Conservation (phyloP, 352 stramenopile species). For the Phytopythium ostracodes region DNA sequence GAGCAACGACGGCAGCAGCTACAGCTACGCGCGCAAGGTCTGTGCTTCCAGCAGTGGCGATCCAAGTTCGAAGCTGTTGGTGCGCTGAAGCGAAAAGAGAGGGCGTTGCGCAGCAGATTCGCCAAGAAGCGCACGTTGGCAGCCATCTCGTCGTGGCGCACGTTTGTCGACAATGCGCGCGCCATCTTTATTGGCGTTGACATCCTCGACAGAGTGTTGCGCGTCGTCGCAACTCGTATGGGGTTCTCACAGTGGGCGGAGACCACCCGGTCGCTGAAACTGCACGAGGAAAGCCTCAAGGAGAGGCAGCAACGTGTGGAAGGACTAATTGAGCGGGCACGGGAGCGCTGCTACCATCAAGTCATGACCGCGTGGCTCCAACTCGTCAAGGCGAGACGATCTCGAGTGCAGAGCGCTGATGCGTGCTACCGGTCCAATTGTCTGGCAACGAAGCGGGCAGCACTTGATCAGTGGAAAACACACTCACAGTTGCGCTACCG, state of each 20-base stretch:
- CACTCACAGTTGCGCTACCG: background rate
- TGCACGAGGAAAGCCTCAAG: background rate
- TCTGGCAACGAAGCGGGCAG: background rate
- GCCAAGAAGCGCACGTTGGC: background rate
- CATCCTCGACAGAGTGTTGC: background rate
- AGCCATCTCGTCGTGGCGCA: background rate
- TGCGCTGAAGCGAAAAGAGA: background rate
- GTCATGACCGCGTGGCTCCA: background rate
- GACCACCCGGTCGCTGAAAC: background rate
- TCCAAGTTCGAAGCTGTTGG: too few species aligned
- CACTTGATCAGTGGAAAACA: background rate
- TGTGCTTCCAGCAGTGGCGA: background rate
- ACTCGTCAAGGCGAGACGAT: background rate
- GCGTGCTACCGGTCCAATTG: background rate
- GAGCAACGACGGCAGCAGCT: background rate
- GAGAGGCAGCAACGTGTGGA: background rate
- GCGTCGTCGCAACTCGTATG: background rate
- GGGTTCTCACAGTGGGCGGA: background rate
- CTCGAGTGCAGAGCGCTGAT: background rate
- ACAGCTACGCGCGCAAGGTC: background rate
- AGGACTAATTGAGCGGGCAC: background rate
- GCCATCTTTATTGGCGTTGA: background rate
- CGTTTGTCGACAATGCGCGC: background rate
- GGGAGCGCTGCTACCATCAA: background rate
- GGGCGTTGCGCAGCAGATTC: background rate